Evolutionary conservation across 306 rosid species (phyloP).

Genomic region (Cotoneaster glaucophyllus): DNA sequence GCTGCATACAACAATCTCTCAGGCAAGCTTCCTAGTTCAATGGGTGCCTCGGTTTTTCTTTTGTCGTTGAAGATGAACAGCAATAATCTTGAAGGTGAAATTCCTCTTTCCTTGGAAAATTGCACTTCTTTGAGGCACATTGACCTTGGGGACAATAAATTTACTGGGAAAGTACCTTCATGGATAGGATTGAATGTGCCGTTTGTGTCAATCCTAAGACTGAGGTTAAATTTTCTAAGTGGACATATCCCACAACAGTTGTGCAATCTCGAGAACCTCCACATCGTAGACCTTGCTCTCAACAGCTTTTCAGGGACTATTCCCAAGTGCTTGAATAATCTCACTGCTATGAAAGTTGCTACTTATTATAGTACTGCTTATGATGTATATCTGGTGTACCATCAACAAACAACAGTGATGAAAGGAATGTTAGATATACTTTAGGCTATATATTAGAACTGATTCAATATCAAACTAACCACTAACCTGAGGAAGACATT

Average conservation of each 20-base stretch:
- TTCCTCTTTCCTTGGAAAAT: not conserved
- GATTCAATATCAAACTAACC: no score
- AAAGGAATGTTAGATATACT: no score
- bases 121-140: not conserved
- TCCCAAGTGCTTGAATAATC: not conserved
- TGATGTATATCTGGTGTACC: no score
- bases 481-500: no score
- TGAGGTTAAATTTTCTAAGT: not conserved
- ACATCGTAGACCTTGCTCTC: not conserved
- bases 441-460: no score
- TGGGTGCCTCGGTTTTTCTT: not conserved
- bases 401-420: not conserved
- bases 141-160: slow-evolving; percentile 1
- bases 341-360: not conserved
- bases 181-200: not conserved
- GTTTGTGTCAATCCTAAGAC: not conserved
- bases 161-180: not conserved
- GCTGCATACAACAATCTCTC: not conserved
- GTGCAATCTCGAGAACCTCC: not conserved
- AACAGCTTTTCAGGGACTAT: slow-evolving; percentile 1
- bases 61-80: not conserved
- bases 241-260: not conserved
- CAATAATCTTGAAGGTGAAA: not conserved
- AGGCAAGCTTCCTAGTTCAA: not conserved
- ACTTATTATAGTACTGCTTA: not conserved